Evolutionary conservation across 768 basidiomycete species (phyloP), one percentile per base, ranked within the genome.

Genomic region (Amanita muscaria): DNA sequence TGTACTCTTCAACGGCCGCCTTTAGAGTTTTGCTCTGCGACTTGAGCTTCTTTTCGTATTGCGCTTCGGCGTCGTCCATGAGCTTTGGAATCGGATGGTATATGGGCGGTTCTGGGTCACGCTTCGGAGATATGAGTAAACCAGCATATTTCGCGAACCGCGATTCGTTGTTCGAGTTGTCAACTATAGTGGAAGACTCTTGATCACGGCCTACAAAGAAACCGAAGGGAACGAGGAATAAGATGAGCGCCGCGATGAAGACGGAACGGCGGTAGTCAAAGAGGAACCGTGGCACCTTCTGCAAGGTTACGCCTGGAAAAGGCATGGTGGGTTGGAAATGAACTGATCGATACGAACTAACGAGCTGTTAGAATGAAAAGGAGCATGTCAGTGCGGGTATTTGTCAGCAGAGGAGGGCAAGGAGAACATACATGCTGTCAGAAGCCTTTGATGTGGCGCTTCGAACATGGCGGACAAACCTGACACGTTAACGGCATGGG

Each of bases 41-140:
- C 2, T 66, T 68, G 21, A 98, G 64, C 54, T 83, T 73, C 25
- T 65, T 61, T 25, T 77, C 70, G 61, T 80, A 97, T 42, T 72
- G 71, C n/a, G 58, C 59, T 59, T 90, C 88, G 1, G 91, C 96
- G 2, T 88, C 79, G 9, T 77, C 74, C 74, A 99, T 86, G 51
- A 97, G 76, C 29, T 66, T 69, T 1, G 89, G 72, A 51, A 98
- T 96, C 5, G 94, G 93, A 59, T 99, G 90, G n/a, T n/a, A n/a
- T n/a, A n/a, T n/a, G n/a, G n/a, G n/a, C n/a, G n/a, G n/a, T n/a
- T n/a, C 19, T 62, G 59, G 10, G 39, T 43, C 30, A 52, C 29
- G n/a, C 47, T 7, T 34, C 11, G 54, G 40, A 10, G 55, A 41
- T 58, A 36, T 49, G 57, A 59, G 32, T 46, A 49, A 31, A 53